Base-by-base conservation (phyloP, 2,329 filamentous ascomycete genomes). In the Phaeosphaeria sp. region DNA sequence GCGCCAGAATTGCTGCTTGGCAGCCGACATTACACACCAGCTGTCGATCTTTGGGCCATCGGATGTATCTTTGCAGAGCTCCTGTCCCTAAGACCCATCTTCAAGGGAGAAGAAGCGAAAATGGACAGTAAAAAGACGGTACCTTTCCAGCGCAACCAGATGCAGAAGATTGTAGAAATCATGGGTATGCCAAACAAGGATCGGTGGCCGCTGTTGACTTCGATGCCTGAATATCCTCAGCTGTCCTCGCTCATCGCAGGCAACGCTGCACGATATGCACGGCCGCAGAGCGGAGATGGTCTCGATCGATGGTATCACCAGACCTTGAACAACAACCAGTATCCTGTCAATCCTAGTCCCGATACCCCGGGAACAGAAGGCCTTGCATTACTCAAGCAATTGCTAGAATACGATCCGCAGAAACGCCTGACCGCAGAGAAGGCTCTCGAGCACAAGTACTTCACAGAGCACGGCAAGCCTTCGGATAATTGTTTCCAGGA, bases 71-170 rank as follows among this genome's bases (percentile, higher is more conserved):
- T 99, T 72, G 95, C 95, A 1, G 95, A 99, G 76, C 83, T 99
- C 2, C 81, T 99, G 0, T 93, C 91, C 1, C 81, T 99, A 3
- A 86, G 94, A 0, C 95, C 95, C 0, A 98, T 99, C 54, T 99
- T 99, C 78, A 99, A 99, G 74, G 95, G 95, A 0, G 95, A 99
- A 73, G 95, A 99, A 78, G 95, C 95, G 17, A 99, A 99, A 80
- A 97, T 98, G 90, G 95, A 99, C 77, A 91, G 87, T 68, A 99
- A 99, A 79, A 98, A 98, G 80, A 95, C 91, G 0, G 93, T 98
- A 0, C 95, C 95, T 0, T 99, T 99, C 68, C 95, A 99, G 78
- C 87, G 93, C 15, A 97, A 97, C 71, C 95, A 99, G 80, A 98
- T 99, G 94, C 92, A 95, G 73, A 97, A 97, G 79, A 99, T 99